Evolutionary conservation across 306 rosid genomes (phyloP).

Genomic region (Acacia melanoxylon): DNA sequence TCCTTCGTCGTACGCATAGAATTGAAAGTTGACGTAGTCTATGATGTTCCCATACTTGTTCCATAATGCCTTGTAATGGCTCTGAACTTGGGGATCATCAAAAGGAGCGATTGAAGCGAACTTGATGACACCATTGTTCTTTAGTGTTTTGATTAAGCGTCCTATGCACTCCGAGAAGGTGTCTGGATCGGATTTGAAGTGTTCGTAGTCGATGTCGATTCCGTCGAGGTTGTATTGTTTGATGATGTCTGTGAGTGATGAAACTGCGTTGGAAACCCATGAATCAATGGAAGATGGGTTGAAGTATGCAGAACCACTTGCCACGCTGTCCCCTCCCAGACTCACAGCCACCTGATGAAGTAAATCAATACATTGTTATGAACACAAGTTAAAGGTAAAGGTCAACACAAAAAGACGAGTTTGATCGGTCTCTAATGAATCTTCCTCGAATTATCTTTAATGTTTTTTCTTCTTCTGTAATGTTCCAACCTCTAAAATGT

Average conservation of each 20-base stretch:
- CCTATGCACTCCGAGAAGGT: slow-evolving; percentile 76
- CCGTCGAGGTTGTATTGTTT: slow-evolving; percentile 61
- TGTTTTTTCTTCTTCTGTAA: no score
- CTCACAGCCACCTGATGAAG: slow-evolving; percentile 54
- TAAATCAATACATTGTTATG: neutral
- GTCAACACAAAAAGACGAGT: no score
- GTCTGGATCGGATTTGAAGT: slow-evolving; percentile 55
- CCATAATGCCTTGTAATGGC: slow-evolving; percentile 73
- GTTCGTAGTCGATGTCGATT: slow-evolving; percentile 79
- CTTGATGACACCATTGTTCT: slow-evolving; percentile 48
- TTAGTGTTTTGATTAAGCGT: slow-evolving; percentile 51
- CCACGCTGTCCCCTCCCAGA: slow-evolving; percentile 68
- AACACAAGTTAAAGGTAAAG: no score
- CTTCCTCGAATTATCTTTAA: no score
- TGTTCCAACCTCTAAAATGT: no score
- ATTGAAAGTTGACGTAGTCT: slow-evolving; percentile 84
- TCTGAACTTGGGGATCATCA: slow-evolving; percentile 65
- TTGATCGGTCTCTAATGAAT: no score
- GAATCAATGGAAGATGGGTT: slow-evolving; percentile 63
- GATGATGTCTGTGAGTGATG: slow-evolving; percentile 72
- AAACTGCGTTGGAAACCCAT: slow-evolving; percentile 82
- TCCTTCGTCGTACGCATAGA: slow-evolving; percentile 73
- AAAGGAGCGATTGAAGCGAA: slow-evolving; percentile 87
- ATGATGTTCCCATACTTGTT: slow-evolving; percentile 58
- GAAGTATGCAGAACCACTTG: slow-evolving; percentile 34